A percentile compares a stretch with the other conserved stretches of the same genome.
phyloP scores from a whole-genome alignment of 352 stramenopile genomes.

The Pythium folliculosum region DNA sequence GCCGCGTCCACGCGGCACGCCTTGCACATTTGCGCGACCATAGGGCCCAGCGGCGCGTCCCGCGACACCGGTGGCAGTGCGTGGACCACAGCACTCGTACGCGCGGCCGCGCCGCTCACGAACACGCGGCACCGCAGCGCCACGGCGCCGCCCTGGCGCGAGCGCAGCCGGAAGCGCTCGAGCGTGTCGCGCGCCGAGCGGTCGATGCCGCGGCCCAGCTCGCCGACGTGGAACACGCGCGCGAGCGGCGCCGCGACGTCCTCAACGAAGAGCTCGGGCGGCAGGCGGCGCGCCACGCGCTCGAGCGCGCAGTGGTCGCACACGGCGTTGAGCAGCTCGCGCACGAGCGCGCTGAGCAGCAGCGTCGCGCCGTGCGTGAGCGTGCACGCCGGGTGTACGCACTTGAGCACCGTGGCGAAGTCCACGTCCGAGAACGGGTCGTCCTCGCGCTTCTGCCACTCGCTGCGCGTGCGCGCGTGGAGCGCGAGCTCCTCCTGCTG shows the following conservation, averaged over 20 bases:
- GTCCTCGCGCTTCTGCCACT: conserved; percentile 62
- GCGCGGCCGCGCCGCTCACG: conserved; percentile 15
- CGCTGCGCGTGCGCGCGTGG: conserved; percentile 47
- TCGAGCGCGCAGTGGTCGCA: conserved; percentile 44
- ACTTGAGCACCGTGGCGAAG: conserved; percentile 63
- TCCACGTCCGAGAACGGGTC: conserved; percentile 63
- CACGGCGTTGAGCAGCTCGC: conserved; percentile 30
- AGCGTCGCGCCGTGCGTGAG: conserved; percentile 55
- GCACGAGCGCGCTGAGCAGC: conserved; percentile 50
- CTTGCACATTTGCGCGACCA: conserved; percentile 46
- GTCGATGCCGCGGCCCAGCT: conserved; percentile 8
- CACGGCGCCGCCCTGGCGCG: conserved; percentile 41
- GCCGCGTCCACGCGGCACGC: conserved; percentile 36
- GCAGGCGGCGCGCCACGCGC: conserved; percentile 30
- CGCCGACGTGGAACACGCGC: conserved; percentile 20
- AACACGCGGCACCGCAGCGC: conserved; percentile 48
- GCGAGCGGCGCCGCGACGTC: conserved; percentile 15
- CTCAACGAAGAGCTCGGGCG: conserved; percentile 38
- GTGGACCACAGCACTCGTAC: conserved; percentile 18
- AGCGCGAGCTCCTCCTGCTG: conserved; percentile 45
- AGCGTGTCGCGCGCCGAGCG: conserved; percentile 14
- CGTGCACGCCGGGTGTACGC: conserved; percentile 60
- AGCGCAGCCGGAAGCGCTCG: conserved; percentile 39
- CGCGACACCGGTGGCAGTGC: conserved; percentile 34
- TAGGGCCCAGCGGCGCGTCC: conserved; percentile 36